Conservation (phyloP, 164 flowering plant species). For the Brasenia schreberi region DNA sequence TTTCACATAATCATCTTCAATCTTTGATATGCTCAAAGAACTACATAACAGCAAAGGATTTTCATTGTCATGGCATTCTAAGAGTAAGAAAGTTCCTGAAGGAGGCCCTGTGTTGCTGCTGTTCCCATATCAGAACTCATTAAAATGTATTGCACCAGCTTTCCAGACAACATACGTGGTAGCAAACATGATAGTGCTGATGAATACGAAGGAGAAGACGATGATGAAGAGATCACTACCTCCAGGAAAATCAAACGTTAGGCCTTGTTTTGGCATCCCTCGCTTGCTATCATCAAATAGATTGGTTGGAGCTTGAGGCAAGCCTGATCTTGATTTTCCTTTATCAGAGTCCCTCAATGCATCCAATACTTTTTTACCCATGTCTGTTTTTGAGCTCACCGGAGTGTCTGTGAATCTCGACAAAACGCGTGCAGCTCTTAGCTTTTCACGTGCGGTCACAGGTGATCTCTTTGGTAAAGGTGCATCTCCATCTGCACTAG, state of each 20-base stretch:
- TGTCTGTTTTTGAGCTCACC: constrained; percentile 30
- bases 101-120: background rate
- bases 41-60: no score
- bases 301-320: constrained; percentile 87
- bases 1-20: no score
- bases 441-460: constrained; percentile 77
- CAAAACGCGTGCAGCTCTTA: constrained; percentile 78
- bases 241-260: constrained; percentile 72
- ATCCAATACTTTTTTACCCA: constrained; percentile 59
- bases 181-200: constrained; percentile 77
- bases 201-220: constrained; percentile 47
- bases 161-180: constrained; percentile 91
- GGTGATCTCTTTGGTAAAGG: constrained; percentile 26
- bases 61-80: background rate
- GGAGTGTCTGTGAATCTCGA: constrained; percentile 52
- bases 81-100: background rate
- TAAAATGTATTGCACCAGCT: constrained; percentile 90
- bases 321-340: constrained; percentile 61
- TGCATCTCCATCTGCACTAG: background rate
- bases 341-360: constrained; percentile 61
- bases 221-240: constrained; percentile 61
- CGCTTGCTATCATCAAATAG: constrained; percentile 82
- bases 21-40: no score
- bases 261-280: constrained; percentile 67
- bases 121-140: constrained; percentile 23